These are phyloP conservation scores for Lagenidium giganteum DNA, from an alignment of 352 stramenopile genomes.

Conservation along the genomic window DNA sequence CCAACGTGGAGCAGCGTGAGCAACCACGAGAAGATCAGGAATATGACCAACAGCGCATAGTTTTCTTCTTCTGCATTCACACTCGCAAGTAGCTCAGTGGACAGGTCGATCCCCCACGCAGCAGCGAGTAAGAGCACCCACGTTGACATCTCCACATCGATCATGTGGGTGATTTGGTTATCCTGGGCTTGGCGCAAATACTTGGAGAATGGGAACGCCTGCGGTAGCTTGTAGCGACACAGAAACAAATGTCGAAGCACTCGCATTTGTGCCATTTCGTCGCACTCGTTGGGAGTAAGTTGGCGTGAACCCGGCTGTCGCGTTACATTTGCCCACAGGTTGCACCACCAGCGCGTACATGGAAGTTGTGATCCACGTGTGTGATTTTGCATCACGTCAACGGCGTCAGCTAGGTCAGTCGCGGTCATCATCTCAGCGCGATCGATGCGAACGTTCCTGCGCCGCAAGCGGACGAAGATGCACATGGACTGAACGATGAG, in stretches of 20 bases:
- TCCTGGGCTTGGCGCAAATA: constrained; percentile 18
- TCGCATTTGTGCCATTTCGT: constrained; percentile 5
- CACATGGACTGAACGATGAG: constrained; percentile 22
- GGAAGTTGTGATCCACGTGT: neutral
- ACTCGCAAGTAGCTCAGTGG: neutral
- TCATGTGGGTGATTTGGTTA: constrained; percentile 19
- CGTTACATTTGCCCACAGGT: neutral
- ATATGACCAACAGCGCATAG: neutral
- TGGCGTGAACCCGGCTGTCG: neutral
- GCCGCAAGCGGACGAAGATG: constrained; percentile 16
- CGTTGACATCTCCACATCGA: constrained; percentile 18
- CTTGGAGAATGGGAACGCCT: constrained; percentile 19
- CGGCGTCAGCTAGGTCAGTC: neutral
- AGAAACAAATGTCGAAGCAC: constrained; percentile 17
- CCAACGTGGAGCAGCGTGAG: neutral
- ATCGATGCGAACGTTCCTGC: constrained; percentile 16
- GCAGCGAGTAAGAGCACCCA: constrained; percentile 15
- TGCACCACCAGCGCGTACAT: neutral
- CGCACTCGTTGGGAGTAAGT: neutral
- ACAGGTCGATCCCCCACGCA: constrained; percentile 3
- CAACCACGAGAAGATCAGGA: constrained; percentile 1
- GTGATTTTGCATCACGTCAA: neutral
- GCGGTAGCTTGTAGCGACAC: constrained; percentile 5
- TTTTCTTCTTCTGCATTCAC: neutral
- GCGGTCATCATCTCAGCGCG: constrained; percentile 15